Conservation (phyloP, 2,329 filamentous ascomycete genomes). For the Drechslerella coelobrocha region DNA sequence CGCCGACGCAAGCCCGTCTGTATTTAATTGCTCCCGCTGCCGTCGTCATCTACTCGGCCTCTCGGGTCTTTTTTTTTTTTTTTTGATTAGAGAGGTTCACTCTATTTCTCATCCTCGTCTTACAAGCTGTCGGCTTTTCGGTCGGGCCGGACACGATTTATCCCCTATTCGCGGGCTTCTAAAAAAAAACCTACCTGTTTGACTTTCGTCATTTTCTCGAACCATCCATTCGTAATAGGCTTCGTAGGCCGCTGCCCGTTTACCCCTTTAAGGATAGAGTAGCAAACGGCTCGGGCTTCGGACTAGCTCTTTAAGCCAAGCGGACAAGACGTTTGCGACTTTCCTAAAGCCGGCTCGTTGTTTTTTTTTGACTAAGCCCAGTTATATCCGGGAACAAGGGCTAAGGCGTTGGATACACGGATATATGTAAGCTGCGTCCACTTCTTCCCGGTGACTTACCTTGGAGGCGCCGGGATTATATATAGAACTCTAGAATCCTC, state of each 20-base stretch:
- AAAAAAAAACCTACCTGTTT: slow-evolving; percentile 37
- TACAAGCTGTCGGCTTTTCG: slow-evolving; percentile 8
- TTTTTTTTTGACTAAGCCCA: slow-evolving; percentile 26
- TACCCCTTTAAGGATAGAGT: slow-evolving; percentile 39
- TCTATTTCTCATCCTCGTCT: no score
- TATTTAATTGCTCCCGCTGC: slow-evolving; percentile 14
- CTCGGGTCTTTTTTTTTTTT: background rate
- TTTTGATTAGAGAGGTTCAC: no score
- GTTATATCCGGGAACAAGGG: slow-evolving; percentile 44
- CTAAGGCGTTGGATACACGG: slow-evolving; percentile 24
- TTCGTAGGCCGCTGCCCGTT: slow-evolving; percentile 41
- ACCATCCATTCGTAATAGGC: slow-evolving; percentile 42
- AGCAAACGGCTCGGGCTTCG: slow-evolving; percentile 22
- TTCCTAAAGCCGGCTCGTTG: slow-evolving; percentile 48
- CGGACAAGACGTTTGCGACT: slow-evolving; percentile 49
- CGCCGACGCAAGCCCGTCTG: background rate
- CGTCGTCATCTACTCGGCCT: slow-evolving; percentile 7
- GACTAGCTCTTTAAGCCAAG: slow-evolving; percentile 38
- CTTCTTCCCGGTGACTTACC: slow-evolving; percentile 35
- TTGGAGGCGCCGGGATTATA: slow-evolving; percentile 13
- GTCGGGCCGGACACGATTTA: slow-evolving; percentile 26
- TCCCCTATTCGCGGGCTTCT: slow-evolving; percentile 15
- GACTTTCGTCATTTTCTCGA: slow-evolving; percentile 48
- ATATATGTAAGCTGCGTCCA: slow-evolving; percentile 50
- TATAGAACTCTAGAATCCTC: slow-evolving; percentile 15